Base-by-base conservation (phyloP, 2,329 filamentous ascomycete species). In the Aspergillus puulaauensis region DNA sequence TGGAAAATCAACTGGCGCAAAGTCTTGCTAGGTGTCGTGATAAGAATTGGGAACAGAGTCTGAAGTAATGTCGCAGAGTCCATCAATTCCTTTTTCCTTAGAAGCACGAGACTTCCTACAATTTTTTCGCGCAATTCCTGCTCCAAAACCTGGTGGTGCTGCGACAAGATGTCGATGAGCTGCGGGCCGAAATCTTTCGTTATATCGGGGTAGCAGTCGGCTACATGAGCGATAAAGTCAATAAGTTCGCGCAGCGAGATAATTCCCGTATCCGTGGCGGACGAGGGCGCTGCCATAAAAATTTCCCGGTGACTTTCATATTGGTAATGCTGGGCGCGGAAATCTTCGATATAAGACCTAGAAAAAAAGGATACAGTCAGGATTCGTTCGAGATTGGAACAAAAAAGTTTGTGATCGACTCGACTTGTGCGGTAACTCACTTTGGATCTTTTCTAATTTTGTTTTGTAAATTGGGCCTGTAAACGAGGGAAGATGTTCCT, bases 241-340 rank as follows among this genome's bases (percentile, higher is more conserved):
- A 99, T 90, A 65, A 96, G 84, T 70, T 98, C 93, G 68, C 90
- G 88, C 67, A 99, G 89, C 12, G 91, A 91, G 54, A 95, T 86
- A 57, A 93, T 82, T 47, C 91, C 90, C 46, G 88, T 88, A 67
- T 89, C 85, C 55, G 90, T 90, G 52, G 90, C 88, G 9, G 89
- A 89, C 14, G 87, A 82, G 6, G 95, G 95, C 48, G 91, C 90
- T 43, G 89, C 85, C 68, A 96, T 83, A 77, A 98, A 97, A 66
- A 98, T 91, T 70, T 96, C 91, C 60, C 90, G 87, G 72, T 96
- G 90, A 23, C 90, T 89, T 73, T 93, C 88, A 83, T 97, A 98
- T 74, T 96, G 93, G 71, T 89, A 86, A 82, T 91, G 96, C 75
- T 97, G 91, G 69, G 89, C 88, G 64, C 87, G 78, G 70, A 96